Evolutionary conservation across 164 flowering plant genomes (phyloP).

Genomic region (Vitis rotundifolia): DNA sequence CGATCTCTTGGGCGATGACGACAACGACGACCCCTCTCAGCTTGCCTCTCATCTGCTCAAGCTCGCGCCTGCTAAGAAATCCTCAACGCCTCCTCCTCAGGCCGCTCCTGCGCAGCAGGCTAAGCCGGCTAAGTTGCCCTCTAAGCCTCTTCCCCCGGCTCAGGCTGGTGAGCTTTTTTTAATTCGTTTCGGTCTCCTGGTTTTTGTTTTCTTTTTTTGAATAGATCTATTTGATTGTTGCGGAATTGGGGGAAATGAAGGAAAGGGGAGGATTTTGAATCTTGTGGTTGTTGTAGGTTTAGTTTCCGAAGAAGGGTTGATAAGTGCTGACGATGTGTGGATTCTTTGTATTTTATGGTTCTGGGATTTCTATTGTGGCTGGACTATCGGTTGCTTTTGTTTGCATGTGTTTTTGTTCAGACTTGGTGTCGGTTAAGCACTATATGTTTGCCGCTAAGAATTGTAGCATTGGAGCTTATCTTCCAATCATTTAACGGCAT

Average conservation of each 20-base stretch:
- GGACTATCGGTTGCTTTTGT: no score
- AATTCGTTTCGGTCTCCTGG: not conserved
- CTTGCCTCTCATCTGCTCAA: conserved; percentile 34
- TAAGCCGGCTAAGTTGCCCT: conserved; percentile 52
- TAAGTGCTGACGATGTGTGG: no score
- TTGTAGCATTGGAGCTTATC: no score
- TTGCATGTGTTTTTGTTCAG: no score
- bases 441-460: no score
- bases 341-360: no score
- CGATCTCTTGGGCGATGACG: conserved; percentile 46
- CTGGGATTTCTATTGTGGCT: no score
- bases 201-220: not conserved
- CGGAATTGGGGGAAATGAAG: not conserved
- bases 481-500: no score
- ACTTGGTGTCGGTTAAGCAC: no score
- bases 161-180: conserved; percentile 62
- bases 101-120: conserved; percentile 26
- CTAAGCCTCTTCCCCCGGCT: conserved; percentile 78
- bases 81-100: conserved; percentile 5
- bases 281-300: no score
- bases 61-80: conserved; percentile 29
- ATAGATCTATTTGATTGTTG: not conserved
- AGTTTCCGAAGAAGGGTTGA: no score
- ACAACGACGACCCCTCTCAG: conserved; percentile 47
- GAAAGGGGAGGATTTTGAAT: no score